Base-by-base conservation (phyloP, 805 yeast genomes). In the Tetrapisispora fleetii region DNA sequence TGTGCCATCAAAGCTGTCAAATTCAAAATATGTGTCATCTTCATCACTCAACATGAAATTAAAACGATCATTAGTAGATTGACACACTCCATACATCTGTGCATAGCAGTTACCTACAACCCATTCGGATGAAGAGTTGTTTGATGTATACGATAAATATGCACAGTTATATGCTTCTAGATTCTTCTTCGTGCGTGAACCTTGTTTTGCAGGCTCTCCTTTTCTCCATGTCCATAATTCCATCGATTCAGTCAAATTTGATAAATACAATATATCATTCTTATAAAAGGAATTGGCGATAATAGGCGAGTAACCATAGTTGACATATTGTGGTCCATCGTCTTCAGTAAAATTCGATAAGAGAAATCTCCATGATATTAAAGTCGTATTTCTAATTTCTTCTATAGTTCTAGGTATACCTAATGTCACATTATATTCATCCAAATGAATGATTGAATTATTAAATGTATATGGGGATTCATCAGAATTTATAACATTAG, bases 201-300 rank as follows among this genome's bases (percentile, higher is more conserved):
- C 44, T 13, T 53, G 46, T 11, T 50, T 43, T 13, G 51, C 49
- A 1, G 93, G 93, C 58, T 83, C 77, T 10, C 66, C 62, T 0
- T 71, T 58, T 0, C 73, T 76, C 96, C 96, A 89, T 1, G 91
- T 76, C 96, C 96, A 89, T 36, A 76, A 48, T 14, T 60, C 50
- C 0, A 75, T 64, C 16, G 58, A 41, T 16, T 68, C 59, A 13
- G 75, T 48, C 24, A 73, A 56, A 0, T 55, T 46, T 0, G 68
- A 58, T 9, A 74, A 60, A 16, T 60, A 55, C 14, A 64, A 35
- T 11, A 68, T 43, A 58, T 53, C 48, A 18, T 37, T 40, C 3
- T 30, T 41, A 39, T 42, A 43, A 40, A 53, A 58, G 32, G 13
- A 72, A 53, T 53, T 77, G 45, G 65, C 75, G 65, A 88, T 60